Percentiles rank a stretch among this genome's conserved stretches.
Conservation (phyloP, 2,329 filamentous ascomycete species). For the Samsoniella hepiali region DNA sequence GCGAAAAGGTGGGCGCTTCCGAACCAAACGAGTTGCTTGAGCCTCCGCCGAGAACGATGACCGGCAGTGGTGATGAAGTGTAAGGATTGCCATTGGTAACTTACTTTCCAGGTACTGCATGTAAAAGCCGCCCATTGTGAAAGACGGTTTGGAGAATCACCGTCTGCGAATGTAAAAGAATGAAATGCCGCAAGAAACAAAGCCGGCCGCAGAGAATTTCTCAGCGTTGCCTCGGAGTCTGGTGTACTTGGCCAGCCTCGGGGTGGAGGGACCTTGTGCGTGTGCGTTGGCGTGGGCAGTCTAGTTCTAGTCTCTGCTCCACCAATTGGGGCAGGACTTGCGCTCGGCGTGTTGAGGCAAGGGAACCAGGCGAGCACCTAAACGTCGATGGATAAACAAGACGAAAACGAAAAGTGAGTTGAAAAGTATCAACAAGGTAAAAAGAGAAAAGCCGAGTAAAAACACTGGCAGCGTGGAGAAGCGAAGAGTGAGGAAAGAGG, state of each 20-base stretch:
- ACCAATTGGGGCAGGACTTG: slow-evolving; percentile 15
- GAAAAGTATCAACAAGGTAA: slow-evolving; percentile 25
- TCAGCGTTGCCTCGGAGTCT: slow-evolving; percentile 11
- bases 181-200: slow-evolving; percentile 7
- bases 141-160: neutral
- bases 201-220: slow-evolving; percentile 16
- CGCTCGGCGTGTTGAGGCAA: slow-evolving; percentile 14
- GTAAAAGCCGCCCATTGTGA: slow-evolving; percentile 61
- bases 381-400: neutral
- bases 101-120: slow-evolving; percentile 74
- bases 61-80: slow-evolving; percentile 55
- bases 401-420: slow-evolving; percentile 23
- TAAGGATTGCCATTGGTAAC: slow-evolving; percentile 36
- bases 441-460: slow-evolving; percentile 7
- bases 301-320: slow-evolving; percentile 15
- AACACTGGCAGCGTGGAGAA: slow-evolving; percentile 21
- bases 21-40: neutral
- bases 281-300: slow-evolving; percentile 9
- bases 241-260: slow-evolving; percentile 9
- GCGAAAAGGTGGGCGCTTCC: neutral
- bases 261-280: slow-evolving; percentile 2
- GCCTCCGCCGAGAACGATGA: neutral
- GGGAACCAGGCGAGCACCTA: neutral
- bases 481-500: slow-evolving; percentile 20
- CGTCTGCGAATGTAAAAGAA: slow-evolving; percentile 9